A percentile compares a stretch with the other conserved stretches of the same genome.
phyloP scores from a whole-genome alignment of 129 eudicot species.

The Saussurea involucrata region DNA sequence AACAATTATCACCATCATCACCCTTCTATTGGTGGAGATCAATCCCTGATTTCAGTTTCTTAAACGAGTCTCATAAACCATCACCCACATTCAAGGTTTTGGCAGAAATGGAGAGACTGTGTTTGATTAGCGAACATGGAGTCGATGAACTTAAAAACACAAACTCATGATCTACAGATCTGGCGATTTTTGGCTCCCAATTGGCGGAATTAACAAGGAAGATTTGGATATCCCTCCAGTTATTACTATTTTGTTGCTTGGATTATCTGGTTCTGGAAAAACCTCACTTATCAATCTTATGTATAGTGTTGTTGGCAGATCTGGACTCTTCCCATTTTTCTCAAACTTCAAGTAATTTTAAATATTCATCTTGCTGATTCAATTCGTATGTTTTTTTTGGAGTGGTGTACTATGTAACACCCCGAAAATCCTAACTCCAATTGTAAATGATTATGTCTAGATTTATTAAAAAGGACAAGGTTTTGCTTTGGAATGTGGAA shows the following conservation, averaged over 20 bases:
- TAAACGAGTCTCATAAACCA: constrained; percentile 24
- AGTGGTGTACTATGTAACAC: no score
- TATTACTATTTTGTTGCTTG: constrained; percentile 50
- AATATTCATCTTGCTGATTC: not conserved
- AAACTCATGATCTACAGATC: constrained; percentile 56
- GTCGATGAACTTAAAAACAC: constrained; percentile 65
- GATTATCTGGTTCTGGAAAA: constrained; percentile 60
- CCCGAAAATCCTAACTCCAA: no score
- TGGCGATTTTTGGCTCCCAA: constrained; percentile 79
- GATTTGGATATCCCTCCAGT: constrained; percentile 50
- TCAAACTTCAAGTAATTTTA: constrained; percentile 55
- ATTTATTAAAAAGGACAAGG: no score
- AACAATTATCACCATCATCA: not conserved
- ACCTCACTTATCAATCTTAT: constrained; percentile 66
- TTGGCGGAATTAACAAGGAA: constrained; percentile 76
- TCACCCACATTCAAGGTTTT: constrained; percentile 43
- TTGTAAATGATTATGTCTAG: no score
- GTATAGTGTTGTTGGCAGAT: constrained; percentile 78
- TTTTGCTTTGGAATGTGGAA: no score
- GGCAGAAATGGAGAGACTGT: constrained; percentile 71
- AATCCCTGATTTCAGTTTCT: constrained; percentile 18
- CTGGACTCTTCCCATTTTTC: constrained; percentile 81
- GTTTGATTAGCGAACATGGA: constrained; percentile 50
- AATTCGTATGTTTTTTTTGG: no score
- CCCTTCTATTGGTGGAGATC: constrained; percentile 57